Evolutionary conservation across 805 yeast species (phyloP), one percentile per base, ranked within the genome.

Genomic region (Kuraishia molischiana): DNA sequence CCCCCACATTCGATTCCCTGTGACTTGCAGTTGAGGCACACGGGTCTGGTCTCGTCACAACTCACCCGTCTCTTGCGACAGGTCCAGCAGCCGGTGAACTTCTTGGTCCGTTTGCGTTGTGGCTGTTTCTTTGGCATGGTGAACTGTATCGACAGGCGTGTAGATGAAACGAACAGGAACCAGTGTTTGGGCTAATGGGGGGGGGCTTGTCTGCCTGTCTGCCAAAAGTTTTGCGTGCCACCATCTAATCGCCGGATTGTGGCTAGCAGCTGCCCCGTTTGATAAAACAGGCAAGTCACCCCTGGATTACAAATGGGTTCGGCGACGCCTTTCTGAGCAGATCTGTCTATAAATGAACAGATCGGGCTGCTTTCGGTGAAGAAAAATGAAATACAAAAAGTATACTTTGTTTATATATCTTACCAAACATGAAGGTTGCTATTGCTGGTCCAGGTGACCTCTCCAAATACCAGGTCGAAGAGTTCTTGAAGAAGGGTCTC

Each of bases 401-500:
- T 22, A 22, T 22, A 22, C 8, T 22, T 11, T 8, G 26, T n/a
- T n/a, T n/a, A n/a, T n/a, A n/a, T n/a, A n/a, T n/a, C n/a, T n/a
- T 8, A 22, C 8, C 26, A 31, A 31, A 13, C 3, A 31, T 31
- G 34, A 31, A 31, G 34, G 20, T 31, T 4, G 34, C 34, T 18
- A 31, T 31, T 15, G 34, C 34, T n/a, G 34, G 34, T 31, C 21
- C 34, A 18, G 34, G 34, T 31, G 34, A 31, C 20, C 19, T 31
- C n/a, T 18, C 34, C 34, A 31, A 31, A 5, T 31, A 31, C 20
- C 34, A 31, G 15, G 20, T 19, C 13, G 34, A 31, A 5, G 34
- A 31, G 19, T 4, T 31, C 5, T 15, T n/a, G 34, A 31, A 31
- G 17, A 31, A 31, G 19, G 11, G 17, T 18, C 13, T 31, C 6